phyloP scores from a whole-genome alignment of 768 basidiomycete genomes.

The Lactifluus rugatus region DNA sequence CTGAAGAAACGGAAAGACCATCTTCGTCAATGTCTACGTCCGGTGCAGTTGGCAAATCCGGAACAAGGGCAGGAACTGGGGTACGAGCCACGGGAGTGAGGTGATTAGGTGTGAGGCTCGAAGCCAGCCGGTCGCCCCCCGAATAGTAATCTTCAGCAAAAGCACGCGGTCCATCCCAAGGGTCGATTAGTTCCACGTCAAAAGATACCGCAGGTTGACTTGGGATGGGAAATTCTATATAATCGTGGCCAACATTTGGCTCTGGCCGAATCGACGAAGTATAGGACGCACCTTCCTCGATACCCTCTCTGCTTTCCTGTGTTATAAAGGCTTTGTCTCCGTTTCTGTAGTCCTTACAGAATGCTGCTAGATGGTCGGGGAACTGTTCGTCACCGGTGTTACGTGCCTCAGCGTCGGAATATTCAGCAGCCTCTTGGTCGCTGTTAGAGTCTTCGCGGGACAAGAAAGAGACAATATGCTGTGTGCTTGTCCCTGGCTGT shows the following conservation, averaged over 20 bases:
- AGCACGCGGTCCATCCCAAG: slow-evolving; percentile 32
- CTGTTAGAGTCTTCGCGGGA: slow-evolving; percentile 21
- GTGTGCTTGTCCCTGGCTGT: slow-evolving; percentile 14
- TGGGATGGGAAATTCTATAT: neutral
- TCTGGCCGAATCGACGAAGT: neutral
- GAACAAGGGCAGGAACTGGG: neutral
- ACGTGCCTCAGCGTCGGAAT: slow-evolving; percentile 9
- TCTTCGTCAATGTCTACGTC: neutral
- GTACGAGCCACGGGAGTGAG: slow-evolving; percentile 12
- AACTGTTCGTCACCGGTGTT: slow-evolving; percentile 9
- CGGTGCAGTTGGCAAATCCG: neutral
- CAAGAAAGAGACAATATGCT: neutral
- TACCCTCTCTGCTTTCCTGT: slow-evolving; percentile 39
- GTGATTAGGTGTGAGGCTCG: slow-evolving; percentile 16
- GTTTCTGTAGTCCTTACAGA: slow-evolving; percentile 9
- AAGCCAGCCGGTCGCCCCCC: slow-evolving; percentile 30
- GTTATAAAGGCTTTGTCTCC: slow-evolving; percentile 21
- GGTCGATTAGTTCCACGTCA: slow-evolving; percentile 29
- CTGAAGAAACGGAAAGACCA: neutral
- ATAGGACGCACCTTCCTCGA: slow-evolving; percentile 25
- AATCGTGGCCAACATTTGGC: neutral
- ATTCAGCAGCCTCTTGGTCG: slow-evolving; percentile 27
- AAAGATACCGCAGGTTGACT: neutral
- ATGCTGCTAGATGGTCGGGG: neutral
- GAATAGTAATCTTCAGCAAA: slow-evolving; percentile 38